Conservation (phyloP, 371 early-diverging fungal species). For the Encephalitozoon hellem region DNA sequence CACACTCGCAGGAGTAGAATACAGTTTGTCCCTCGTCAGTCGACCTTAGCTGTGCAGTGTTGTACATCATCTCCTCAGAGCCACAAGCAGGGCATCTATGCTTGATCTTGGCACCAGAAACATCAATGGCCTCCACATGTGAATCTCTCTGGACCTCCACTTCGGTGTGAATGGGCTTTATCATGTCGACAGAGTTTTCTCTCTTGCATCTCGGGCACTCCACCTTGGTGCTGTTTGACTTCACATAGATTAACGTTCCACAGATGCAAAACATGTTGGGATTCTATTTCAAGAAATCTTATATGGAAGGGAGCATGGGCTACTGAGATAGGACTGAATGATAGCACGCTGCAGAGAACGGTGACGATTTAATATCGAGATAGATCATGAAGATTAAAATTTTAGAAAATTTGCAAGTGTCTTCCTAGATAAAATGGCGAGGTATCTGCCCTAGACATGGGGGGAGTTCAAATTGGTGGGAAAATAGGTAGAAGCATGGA, state of each 20-base stretch:
- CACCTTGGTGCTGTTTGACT: neutral
- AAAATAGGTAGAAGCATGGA: neutral
- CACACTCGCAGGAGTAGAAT: constrained; percentile 95
- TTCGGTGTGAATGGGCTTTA: neutral
- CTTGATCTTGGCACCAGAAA: constrained; percentile 65
- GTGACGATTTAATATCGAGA: neutral
- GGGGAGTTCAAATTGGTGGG: neutral
- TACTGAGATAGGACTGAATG: neutral
- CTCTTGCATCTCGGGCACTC: constrained; percentile 34
- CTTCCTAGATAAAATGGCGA: neutral
- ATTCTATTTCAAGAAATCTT: neutral
- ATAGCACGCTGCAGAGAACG: neutral
- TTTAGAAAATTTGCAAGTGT: neutral
- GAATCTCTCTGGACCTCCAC: constrained; percentile 5
- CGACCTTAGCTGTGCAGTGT: constrained; percentile 90
- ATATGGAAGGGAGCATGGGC: neutral
- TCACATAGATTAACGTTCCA: constrained; percentile 32
- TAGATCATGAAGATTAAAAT: neutral
- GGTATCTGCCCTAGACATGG: neutral
- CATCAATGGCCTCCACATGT: neutral
- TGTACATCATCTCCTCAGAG: constrained; percentile 83
- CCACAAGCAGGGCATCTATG: constrained; percentile 80
- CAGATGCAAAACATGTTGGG: constrained; percentile 48
- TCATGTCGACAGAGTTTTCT: neutral
- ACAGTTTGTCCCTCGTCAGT: constrained; percentile 99